phyloP scores from a whole-genome alignment of 2,329 filamentous ascomycete genomes.

The Cryphonectria radicalis region DNA sequence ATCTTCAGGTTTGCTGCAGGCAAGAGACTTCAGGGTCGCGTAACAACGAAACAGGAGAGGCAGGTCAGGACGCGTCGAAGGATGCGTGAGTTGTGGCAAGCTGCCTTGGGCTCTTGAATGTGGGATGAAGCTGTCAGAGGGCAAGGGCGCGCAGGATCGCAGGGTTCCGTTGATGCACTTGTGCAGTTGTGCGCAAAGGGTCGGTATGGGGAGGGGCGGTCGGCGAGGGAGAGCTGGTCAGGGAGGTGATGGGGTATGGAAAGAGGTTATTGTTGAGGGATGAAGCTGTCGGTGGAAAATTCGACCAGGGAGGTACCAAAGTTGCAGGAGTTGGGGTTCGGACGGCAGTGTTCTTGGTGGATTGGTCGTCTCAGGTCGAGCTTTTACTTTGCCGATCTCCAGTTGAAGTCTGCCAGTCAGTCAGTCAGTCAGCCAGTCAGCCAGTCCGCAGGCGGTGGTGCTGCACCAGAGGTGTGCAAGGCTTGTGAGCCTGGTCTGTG shows the following conservation, averaged over 20 bases:
- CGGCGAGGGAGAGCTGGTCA: conserved; percentile 3
- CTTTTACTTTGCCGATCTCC: conserved; percentile 14
- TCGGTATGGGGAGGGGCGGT: background rate
- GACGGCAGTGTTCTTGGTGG: background rate
- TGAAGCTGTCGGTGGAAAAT: background rate
- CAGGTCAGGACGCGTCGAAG: background rate
- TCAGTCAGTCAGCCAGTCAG: conserved; percentile 5
- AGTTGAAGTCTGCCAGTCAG: conserved; percentile 8
- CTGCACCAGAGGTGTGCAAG: background rate
- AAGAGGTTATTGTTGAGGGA: background rate
- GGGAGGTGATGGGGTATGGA: background rate
- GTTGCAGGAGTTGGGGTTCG: background rate
- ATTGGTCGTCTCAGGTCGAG: conserved; percentile 9
- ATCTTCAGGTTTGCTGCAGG: background rate
- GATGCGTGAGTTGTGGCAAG: background rate
- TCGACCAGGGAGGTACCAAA: background rate
- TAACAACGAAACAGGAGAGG: background rate
- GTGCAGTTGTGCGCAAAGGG: background rate
- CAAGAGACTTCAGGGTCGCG: background rate
- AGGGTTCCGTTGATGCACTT: background rate
- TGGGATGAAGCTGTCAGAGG: conserved; percentile 7
- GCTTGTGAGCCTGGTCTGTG: conserved; percentile 7
- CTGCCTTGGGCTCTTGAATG: background rate
- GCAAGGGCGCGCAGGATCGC: background rate
- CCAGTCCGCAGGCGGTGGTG: background rate